Conservation (phyloP, 345 rosid genomes). For the Sisymbrium altissimum region DNA sequence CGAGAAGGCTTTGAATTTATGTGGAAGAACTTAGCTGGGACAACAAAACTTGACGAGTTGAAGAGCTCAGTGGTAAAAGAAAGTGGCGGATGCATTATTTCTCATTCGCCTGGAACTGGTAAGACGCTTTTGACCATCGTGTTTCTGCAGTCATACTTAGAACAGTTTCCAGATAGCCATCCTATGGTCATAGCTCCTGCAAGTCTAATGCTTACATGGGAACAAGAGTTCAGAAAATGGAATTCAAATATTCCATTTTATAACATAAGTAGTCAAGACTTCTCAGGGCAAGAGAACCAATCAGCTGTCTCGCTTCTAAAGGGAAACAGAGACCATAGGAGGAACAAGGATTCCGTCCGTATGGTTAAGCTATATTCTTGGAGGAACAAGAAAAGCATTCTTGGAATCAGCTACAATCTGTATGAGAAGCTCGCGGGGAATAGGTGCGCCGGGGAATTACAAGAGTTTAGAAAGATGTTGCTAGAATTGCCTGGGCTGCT, state of each 20-base stretch:
- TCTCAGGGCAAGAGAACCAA: constrained; percentile 45
- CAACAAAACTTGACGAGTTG: constrained; percentile 50
- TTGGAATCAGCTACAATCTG: constrained; percentile 60
- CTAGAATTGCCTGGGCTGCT: constrained; percentile 51
- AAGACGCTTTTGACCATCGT: constrained; percentile 76
- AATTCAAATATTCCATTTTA: constrained; percentile 50
- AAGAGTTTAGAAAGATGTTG: constrained; percentile 33
- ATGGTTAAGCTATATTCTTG: constrained; percentile 62
- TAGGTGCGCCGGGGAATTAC: background rate
- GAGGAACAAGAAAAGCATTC: constrained; percentile 49
- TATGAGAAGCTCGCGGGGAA: constrained; percentile 45
- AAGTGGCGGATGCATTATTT: constrained; percentile 66
- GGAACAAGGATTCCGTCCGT: constrained; percentile 25
- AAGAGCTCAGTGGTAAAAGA: constrained; percentile 21
- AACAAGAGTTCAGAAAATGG: constrained; percentile 73
- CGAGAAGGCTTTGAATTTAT: constrained; percentile 76
- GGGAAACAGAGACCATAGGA: background rate
- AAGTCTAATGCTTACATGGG: constrained; percentile 67
- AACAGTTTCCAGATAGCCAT: constrained; percentile 47
- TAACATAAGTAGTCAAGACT: constrained; percentile 44
- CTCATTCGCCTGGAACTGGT: constrained; percentile 87
- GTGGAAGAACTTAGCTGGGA: constrained; percentile 75
- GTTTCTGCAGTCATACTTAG: constrained; percentile 58
- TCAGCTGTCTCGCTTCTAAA: constrained; percentile 27
- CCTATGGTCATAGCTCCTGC: constrained; percentile 76